A percentile compares a stretch with the other conserved stretches of the same genome.
phyloP scores from a whole-genome alignment of 1,139 yeast species.

The Candida gigantensis region DNA sequence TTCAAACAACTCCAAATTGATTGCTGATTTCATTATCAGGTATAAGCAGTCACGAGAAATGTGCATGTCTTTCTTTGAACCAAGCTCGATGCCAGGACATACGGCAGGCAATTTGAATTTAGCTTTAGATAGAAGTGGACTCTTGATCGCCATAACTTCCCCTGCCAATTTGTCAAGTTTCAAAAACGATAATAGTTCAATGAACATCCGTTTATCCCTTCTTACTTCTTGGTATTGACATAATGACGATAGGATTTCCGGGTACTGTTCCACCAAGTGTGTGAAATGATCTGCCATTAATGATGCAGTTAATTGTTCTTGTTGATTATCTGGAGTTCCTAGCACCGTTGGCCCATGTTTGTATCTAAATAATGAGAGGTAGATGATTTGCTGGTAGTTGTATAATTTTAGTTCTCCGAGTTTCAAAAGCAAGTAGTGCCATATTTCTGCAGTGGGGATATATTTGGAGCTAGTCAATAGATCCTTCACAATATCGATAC shows the following conservation, averaged over 20 bases:
- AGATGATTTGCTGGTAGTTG: slow-evolving; percentile 31
- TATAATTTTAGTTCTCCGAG: slow-evolving; percentile 23
- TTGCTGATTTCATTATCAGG: slow-evolving; percentile 32
- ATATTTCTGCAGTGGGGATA: slow-evolving; percentile 28
- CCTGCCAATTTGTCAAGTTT: slow-evolving; percentile 30
- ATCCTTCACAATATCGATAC: slow-evolving; percentile 19
- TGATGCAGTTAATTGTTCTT: slow-evolving; percentile 9
- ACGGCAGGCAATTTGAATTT: slow-evolving; percentile 19
- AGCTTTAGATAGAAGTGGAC: slow-evolving; percentile 30
- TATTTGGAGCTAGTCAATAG: slow-evolving; percentile 20
- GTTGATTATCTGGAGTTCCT: slow-evolving; percentile 13
- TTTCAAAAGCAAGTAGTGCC: slow-evolving; percentile 27
- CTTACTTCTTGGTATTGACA: slow-evolving; percentile 27
- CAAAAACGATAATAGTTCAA: slow-evolving; percentile 28
- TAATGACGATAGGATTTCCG: slow-evolving; percentile 29
- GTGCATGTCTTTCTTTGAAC: slow-evolving; percentile 11
- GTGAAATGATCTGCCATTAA: slow-evolving; percentile 23
- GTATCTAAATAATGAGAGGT: slow-evolving; percentile 25
- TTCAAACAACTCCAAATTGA: slow-evolving; percentile 27
- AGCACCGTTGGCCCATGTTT: slow-evolving; percentile 23
- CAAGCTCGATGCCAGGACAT: slow-evolving; percentile 14
- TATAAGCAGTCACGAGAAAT: slow-evolving; percentile 20
- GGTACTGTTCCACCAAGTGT: slow-evolving; percentile 25
- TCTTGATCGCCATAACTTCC: slow-evolving; percentile 16
- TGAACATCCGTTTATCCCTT: slow-evolving; percentile 22